Evolutionary conservation across 306 rosid species (phyloP).

Genomic region (Abrus precatorius): DNA sequence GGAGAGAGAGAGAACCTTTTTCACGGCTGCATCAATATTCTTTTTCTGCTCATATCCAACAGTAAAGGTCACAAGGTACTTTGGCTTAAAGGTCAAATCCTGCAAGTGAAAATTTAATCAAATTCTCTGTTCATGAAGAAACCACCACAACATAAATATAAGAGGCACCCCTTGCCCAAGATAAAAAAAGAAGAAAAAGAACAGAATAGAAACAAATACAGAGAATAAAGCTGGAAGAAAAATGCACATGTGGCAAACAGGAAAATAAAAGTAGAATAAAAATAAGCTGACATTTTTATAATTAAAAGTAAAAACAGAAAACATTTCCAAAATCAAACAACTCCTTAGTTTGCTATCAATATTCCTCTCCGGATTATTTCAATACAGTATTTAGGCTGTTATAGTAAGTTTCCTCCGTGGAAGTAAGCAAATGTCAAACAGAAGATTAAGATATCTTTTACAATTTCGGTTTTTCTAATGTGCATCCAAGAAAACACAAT

Average conservation of each 20-base stretch:
- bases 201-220: not conserved
- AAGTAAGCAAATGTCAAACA: conserved; percentile 24
- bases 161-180: not conserved
- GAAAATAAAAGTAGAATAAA: no score
- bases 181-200: not conserved
- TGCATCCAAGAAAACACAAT: no score
- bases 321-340: no score
- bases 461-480: no score
- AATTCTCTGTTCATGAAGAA: conserved; percentile 30
- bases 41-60: conserved; percentile 85
- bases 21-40: conserved; percentile 87
- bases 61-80: conserved; percentile 91
- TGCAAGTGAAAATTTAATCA: conserved; percentile 59
- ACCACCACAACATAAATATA: not conserved
- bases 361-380: not conserved
- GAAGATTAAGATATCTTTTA: not conserved
- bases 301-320: no score
- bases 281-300: no score
- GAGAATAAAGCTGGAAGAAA: conserved; percentile 20
- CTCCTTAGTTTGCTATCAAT: not conserved
- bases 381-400: not conserved
- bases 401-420: not conserved
- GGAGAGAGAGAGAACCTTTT: conserved; percentile 67
- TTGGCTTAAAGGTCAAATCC: conserved; percentile 83
- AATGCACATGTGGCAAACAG: not conserved